Evolutionary conservation across 345 rosid genomes (phyloP), one percentile per base, ranked within the genome.

Genomic region (Adansonia digitata): DNA sequence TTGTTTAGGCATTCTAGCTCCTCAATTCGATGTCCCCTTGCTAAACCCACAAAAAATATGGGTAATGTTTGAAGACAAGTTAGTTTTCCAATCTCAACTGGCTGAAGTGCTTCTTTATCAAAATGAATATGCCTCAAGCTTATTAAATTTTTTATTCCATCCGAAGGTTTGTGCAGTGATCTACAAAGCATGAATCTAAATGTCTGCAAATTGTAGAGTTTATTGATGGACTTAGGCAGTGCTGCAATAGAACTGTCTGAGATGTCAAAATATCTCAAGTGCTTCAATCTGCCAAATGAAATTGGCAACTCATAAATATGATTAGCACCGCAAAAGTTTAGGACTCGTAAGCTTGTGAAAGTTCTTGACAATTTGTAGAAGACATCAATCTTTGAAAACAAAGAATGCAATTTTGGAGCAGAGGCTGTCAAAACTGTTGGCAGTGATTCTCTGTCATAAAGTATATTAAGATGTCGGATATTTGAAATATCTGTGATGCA

Each of bases 171-270:
- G 9, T n/a, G n/a, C n/a, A 65, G 34, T 4, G 1, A 7, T 0
- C 1, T 0, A 35, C 63, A 63, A 8, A 12, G 3, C 35, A 13
- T 5, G 7, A 63, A 52, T 35, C 43, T 64, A 2, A 74, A 9
- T 5, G 77, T 74, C 15, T 74, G 71, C 72, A 74, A 14, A 35
- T 49, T 79, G 48, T 62, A 75, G 6, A 79, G 72, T 46, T 69
- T 49, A 12, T 35, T 51, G 49, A 70, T 43, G 22, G 57, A 75
- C 10, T 10, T 18, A 2, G 76, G 76, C 10, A 79, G 34, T 2
- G 43, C 39, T 37, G 5, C 5, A 7, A 37, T 37, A 37, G 0
- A 0, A 20, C 65, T 64, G 1, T 0, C 1, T n/a, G 56, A 51
- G 56, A 51, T 51, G 20, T 51, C 56, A 51, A 51, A 51, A 9